These are phyloP conservation scores for Drosera spatulata DNA, from an alignment of 179 eudicot species.

Conservation along the genomic window DNA sequence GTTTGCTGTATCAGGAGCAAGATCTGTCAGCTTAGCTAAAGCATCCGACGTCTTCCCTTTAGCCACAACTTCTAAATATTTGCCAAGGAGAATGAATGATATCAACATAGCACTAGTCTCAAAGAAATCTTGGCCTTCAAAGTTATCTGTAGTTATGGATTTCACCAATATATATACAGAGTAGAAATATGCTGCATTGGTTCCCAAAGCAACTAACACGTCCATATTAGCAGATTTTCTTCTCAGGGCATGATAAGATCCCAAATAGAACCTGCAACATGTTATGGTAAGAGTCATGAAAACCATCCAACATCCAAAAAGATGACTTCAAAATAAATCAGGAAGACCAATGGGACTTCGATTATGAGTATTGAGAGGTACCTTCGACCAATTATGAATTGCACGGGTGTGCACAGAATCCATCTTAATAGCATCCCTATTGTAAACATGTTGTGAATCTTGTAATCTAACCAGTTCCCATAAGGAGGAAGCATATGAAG, in stretches of 20 bases:
- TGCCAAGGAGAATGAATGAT: slow-evolving; percentile 84
- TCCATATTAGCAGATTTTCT: slow-evolving; percentile 97
- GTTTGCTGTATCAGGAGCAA: slow-evolving; percentile 77
- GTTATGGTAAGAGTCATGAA: too few relatives aligned
- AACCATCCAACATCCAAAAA: too few relatives aligned
- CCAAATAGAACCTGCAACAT: slow-evolving; percentile 30
- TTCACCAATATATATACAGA: slow-evolving; percentile 67
- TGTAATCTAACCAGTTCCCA: slow-evolving; percentile 42
- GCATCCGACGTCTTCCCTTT: slow-evolving; percentile 97
- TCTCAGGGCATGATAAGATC: slow-evolving; percentile 67
- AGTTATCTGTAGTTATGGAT: slow-evolving; percentile 62
- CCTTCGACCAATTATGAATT: slow-evolving; percentile 71
- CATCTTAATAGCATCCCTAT: slow-evolving; percentile 74
- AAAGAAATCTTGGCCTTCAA: slow-evolving; percentile 70
- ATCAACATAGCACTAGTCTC: slow-evolving; percentile 97
- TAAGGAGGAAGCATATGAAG: slow-evolving; percentile 80
- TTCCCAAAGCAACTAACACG: slow-evolving; percentile 86
- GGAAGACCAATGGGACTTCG: too few relatives aligned
- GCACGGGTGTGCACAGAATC: slow-evolving; percentile 79
- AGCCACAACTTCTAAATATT: slow-evolving; percentile 83
- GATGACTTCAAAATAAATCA: too few relatives aligned
- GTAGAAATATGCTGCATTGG: slow-evolving; percentile 90
- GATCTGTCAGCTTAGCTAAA: slow-evolving; percentile 88
- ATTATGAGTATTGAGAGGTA: slow-evolving; percentile 2
- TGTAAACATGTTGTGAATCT: slow-evolving; percentile 63